Percentiles rank a stretch among this genome's conserved stretches.
These are phyloP conservation scores for Knoxia roxburghii DNA, from an alignment of 257 asterid species.

Conservation along the genomic window DNA sequence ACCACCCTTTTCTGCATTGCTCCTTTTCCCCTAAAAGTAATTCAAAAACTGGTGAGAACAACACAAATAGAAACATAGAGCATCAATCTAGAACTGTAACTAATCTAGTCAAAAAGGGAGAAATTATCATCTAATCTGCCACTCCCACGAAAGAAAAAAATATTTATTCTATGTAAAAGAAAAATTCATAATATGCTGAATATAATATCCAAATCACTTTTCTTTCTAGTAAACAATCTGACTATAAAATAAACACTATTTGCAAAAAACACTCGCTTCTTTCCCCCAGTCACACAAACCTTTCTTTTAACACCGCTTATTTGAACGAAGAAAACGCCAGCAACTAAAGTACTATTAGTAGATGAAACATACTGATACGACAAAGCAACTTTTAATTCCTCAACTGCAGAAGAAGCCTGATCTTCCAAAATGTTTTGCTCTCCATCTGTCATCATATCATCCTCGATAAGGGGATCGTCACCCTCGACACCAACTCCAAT, in stretches of 20 bases:
- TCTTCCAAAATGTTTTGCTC: conserved; percentile 66
- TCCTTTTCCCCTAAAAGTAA: conserved; percentile 71
- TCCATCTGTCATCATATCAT: conserved; percentile 65
- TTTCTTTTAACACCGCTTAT: no score
- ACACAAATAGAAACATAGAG: conserved; percentile 10
- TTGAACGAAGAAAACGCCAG: no score
- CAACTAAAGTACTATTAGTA: not conserved
- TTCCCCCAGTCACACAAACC: no score
- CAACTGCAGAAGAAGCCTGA: conserved; percentile 65
- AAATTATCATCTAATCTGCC: not conserved
- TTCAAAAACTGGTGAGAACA: conserved; percentile 6
- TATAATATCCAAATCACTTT: not conserved
- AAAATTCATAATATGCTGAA: not conserved
- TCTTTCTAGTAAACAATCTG: not conserved
- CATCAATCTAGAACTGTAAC: not conserved
- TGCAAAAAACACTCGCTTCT: no score
- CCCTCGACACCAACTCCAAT: conserved; percentile 51
- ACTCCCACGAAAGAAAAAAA: no score
- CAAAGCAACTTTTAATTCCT: conserved; percentile 57
- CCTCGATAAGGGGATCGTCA: conserved; percentile 33
- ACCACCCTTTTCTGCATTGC: conserved; percentile 64
- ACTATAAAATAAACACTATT: not conserved
- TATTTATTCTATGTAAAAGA: not conserved
- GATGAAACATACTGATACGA: conserved; percentile 55
- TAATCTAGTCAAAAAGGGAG: not conserved